Conservation (phyloP, 495 filamentous ascomycete genomes). For the Penicillium macrosclerotiorum region DNA sequence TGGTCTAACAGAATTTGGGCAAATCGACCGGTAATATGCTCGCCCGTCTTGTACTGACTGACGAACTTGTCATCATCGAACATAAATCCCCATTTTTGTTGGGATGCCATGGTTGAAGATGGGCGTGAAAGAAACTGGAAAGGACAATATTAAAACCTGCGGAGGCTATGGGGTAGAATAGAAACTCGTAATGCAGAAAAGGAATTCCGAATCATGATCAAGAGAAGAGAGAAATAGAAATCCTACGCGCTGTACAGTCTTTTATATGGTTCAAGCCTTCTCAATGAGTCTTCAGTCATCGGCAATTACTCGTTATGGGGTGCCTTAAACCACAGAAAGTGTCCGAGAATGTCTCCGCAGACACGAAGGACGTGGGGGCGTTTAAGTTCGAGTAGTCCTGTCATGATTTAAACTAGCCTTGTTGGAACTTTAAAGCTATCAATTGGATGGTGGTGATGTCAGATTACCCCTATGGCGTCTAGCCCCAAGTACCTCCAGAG, state of each 20-base stretch:
- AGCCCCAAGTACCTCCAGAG: neutral
- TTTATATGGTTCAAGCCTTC: too few species aligned
- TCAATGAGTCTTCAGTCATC: too few species aligned
- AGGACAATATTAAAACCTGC: too few species aligned
- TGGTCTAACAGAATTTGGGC: constrained; percentile 29
- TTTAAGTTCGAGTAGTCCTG: neutral
- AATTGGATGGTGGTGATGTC: neutral
- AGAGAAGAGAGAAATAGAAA: neutral
- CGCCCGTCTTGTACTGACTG: constrained; percentile 30
- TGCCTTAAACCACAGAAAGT: constrained; percentile 23
- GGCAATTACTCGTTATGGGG: too few species aligned
- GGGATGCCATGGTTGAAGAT: constrained; percentile 8
- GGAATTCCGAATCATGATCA: neutral
- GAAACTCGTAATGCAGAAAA: too few species aligned
- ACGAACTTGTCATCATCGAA: constrained; percentile 33
- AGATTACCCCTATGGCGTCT: neutral
- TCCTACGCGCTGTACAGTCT: too few species aligned
- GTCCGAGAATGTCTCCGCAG: constrained; percentile 32
- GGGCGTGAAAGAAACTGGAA: neutral
- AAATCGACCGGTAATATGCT: constrained; percentile 31
- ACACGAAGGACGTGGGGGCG: neutral
- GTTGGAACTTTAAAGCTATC: neutral
- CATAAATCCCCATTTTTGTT: constrained; percentile 7
- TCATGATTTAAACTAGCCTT: neutral
- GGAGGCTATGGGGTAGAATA: too few species aligned